Base-by-base conservation (phyloP, 1,284 basidiomycete species). In the Dichomitus squalens region DNA sequence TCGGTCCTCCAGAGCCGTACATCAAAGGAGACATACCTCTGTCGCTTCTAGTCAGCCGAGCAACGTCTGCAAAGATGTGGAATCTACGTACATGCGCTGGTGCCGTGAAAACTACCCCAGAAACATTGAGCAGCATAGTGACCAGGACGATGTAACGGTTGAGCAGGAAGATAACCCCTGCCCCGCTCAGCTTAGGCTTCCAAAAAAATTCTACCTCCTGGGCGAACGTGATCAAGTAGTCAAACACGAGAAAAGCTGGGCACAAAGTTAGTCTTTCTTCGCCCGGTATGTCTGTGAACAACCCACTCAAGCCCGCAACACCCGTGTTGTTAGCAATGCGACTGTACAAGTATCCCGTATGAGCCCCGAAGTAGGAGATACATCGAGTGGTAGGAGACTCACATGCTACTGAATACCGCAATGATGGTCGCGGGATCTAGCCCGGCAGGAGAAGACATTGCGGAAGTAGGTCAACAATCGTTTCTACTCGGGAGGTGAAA, bases 81-180 rank as follows among this genome's bases (percentile, higher is more conserved):
- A 12, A 8, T 4, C 6, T 12, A 14, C 46, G 6, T 35, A 33
- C 33, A 20, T 34, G n/a, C 1, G 46, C 18, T 7, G 46, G 20
- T 6, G 34, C 18, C 2, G 29, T 5, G 18, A 49, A 21, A 7
- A 54, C 7, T 11, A 49, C 12, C 16, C 44, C 46, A 7, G 44
- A 54, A 4, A 50, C 39, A 20, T 23, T n/a, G 1, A 55, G 11
- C 11, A 44, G 20, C 5, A 27, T 8, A 2, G 40, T 44, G 31
- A 14, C n/a, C 29, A 55, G 20, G n/a, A 55, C 53, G 5, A 43
- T 44, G 23, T 52, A 52, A 8, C 51, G 51, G 41, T 52, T 52
- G 18, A 52, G 29, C 8, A 52, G 9, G 51, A 52, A 52, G 14
- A 52, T 33, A 6, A 29, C 41, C 11, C 20, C 31, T 4, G 40